Conservation (phyloP, 371 early-diverging fungal genomes). For the Cokeromyces recurvatus region DNA sequence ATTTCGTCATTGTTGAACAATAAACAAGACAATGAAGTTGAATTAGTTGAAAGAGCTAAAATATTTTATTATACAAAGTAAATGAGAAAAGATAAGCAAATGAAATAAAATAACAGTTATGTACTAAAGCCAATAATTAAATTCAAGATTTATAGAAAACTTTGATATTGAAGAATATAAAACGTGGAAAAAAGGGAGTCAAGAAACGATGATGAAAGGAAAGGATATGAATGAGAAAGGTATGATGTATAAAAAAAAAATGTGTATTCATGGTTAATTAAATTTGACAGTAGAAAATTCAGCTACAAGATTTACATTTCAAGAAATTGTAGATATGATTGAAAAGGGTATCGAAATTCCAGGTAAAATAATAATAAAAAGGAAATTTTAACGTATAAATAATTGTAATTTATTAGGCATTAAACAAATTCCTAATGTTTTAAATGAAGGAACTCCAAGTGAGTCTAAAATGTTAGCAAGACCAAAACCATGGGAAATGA, state of each 20-base stretch:
- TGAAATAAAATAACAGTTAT: too few species aligned
- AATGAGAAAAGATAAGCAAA: background rate
- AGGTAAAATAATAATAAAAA: conserved; percentile 30
- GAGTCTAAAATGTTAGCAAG: conserved; percentile 37
- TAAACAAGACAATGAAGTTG: conserved; percentile 13
- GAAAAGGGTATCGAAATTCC: conserved; percentile 48
- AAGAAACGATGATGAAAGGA: background rate
- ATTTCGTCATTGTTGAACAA: conserved; percentile 17
- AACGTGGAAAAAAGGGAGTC: conserved; percentile 15
- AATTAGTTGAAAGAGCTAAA: conserved; percentile 18
- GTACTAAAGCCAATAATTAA: background rate
- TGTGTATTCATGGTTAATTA: too few species aligned
- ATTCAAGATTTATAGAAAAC: conserved; percentile 3
- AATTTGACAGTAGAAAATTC: too few species aligned
- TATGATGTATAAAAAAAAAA: too few species aligned
- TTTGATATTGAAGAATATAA: conserved; percentile 16
- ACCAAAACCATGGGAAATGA: conserved; percentile 48
- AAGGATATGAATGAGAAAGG: background rate
- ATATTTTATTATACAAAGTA: conserved; percentile 30
- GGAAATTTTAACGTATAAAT: background rate
- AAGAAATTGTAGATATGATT: conserved; percentile 52
- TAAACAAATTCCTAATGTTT: conserved; percentile 45
- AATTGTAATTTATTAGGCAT: conserved; percentile 26
- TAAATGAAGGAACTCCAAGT: conserved; percentile 48
- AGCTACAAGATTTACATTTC: conserved; percentile 32